Base-by-base conservation (phyloP, 768 basidiomycete species). In the Candolleomyces eurysporus region DNA sequence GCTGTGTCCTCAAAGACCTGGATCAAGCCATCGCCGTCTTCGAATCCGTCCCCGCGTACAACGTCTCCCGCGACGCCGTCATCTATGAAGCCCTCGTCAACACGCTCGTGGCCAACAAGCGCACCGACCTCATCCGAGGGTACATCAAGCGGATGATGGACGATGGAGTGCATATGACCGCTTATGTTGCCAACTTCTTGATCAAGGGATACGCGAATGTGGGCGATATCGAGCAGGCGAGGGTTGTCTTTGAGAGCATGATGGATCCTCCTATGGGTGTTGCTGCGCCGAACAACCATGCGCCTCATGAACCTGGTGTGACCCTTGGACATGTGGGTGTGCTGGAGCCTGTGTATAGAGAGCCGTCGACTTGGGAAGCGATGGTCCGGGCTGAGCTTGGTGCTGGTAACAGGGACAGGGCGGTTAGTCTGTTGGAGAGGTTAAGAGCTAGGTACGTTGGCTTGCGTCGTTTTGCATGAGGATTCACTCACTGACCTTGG, bases 341-440 rank as follows among this genome's bases (percentile, higher is more conserved):
- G 5, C 75, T 81, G 68, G 81, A 79, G n/a, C 85, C 86, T 53
- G 89, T 94, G 5, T 94, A 88, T 75, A 86, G 94, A 58, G 94
- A 96, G 88, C 94, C 93, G 13, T 94, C 91, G 45, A 96, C 94
- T 0, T 96, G 92, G 89, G 97, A 98, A 69, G 87, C 86, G 5
- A 98, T 99, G 95, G 86, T 99, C 64, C 85, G 92, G 14, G 92
- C 91, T 1, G 97, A 99, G 71, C 79, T 98, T 11, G 87, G 87
- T 19, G 84, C 82, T 55, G 92, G 92, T 13, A 84, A 92, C 65
- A 84, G 86, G 13, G 83, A 87, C 50, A 79, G 80, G 11, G 96
- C 96, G 0, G 51, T 84, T 4, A 83, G 79, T 3, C 78, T 98
- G 0, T 78, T 96, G 32, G 82, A 85, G 58, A 82, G 92, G 50